Base-by-base conservation (phyloP, 345 rosid genomes). In the Melaleuca quinquenervia region DNA sequence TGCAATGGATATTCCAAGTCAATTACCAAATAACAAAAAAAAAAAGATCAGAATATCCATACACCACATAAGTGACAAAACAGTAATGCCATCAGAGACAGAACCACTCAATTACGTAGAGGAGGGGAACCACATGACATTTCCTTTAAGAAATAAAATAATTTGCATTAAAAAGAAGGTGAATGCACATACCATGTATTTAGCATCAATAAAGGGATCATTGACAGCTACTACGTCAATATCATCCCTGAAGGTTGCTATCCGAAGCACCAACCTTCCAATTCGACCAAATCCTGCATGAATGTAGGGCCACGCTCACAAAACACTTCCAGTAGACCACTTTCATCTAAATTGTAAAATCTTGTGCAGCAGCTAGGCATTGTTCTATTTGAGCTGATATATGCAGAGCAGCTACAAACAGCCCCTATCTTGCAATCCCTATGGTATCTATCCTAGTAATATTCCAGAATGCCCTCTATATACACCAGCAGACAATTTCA, bases 281-380 rank as follows among this genome's bases (percentile, higher is more conserved):
- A 98, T 96, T 32, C 99, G 96, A 89, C 99, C 99, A 93, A 96
- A 98, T 86, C 99, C 99, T 97, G 93, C 86, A 83, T 11, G 53
- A 88, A n/a, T 85, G 45, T 36, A 36, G 36, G n/a, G 26, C 26
- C 84, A 49, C 56, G 5, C 36, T 75, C 26, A 82, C 18, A 82
- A 50, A 26, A 82, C 22, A 49, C 54, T 82, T 50, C 53, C 36
- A 50, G 21, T 45, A 26, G 21, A 50, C 54, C 53, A 27, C 21
- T 24, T 82, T 7, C 29, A 51, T 49, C 49, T 32, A 52, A 5
- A 51, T 6, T 50, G 24, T n/a, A 22, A 54, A 14, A 2, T 48
- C 41, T 52, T 6, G 2, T 3, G 36, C 11, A 20, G 8, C 45
- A 11, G 52, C 36, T 50, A 29, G 6, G 1, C 16, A 27, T 29